Percentiles rank a stretch among this genome's conserved stretches.
phyloP scores from a whole-genome alignment of 225 moss, liverwort and hornwort species.

The Physcomitrellopsis africana region DNA sequence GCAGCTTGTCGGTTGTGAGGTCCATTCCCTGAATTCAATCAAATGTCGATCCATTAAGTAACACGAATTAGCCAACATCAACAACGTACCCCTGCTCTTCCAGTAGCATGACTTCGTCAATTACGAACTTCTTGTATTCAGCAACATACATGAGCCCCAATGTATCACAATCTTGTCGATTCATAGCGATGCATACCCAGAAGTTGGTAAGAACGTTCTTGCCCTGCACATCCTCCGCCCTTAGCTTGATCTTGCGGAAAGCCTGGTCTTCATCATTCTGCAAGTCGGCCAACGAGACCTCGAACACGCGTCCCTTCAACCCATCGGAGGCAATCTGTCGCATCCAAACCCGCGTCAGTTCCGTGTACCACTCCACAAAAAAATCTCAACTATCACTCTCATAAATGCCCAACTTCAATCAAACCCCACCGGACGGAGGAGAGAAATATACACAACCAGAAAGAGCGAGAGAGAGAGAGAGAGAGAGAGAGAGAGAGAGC shows the following conservation, averaged over 20 bases:
- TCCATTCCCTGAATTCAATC: constrained; percentile 43
- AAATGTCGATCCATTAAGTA: background rate
- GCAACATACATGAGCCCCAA: background rate
- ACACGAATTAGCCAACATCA: background rate
- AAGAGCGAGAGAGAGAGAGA: background rate
- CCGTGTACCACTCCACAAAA: background rate
- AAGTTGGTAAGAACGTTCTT: constrained; percentile 57
- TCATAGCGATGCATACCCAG: constrained; percentile 33
- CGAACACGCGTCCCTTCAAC: constrained; percentile 62
- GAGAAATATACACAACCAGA: too few relatives aligned
- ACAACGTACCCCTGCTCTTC: background rate
- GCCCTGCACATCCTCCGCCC: constrained; percentile 61
- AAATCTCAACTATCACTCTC: background rate
- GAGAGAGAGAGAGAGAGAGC: too few relatives aligned
- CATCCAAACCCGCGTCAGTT: background rate
- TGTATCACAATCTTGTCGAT: background rate
- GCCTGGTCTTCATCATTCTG: constrained; percentile 64
- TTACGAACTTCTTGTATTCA: background rate
- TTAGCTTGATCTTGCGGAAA: constrained; percentile 62
- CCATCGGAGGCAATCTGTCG: constrained; percentile 66
- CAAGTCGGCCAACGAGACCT: constrained; percentile 57
- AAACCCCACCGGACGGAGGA: background rate
- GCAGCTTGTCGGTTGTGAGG: constrained; percentile 52
- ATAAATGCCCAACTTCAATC: background rate
- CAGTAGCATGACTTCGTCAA: background rate